Conservation (phyloP, 2,329 filamentous ascomycete species). For the Fusarium piperis region DNA sequence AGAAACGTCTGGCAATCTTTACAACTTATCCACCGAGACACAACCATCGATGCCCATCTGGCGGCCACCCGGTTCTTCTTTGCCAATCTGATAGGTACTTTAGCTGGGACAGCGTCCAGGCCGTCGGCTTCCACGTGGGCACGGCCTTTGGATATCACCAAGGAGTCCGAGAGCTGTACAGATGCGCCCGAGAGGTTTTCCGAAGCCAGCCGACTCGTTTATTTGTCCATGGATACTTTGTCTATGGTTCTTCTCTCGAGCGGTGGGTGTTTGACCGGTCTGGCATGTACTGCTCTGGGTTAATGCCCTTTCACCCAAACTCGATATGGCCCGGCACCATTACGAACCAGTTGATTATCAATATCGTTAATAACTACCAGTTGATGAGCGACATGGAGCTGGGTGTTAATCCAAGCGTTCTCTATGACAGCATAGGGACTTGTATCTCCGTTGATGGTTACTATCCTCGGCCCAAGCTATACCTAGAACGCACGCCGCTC, state of each 20-base stretch:
- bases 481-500: not conserved
- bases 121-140: not conserved
- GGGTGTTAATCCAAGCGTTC: not conserved
- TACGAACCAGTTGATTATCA: not conserved
- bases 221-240: not conserved
- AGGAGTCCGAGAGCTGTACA: not conserved
- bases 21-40: not conserved
- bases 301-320: not conserved
- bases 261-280: not conserved
- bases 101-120: not conserved
- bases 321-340: not conserved
- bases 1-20: not conserved
- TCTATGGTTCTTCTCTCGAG: not conserved
- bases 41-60: not conserved
- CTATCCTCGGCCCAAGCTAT: not conserved
- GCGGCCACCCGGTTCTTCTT: not conserved
- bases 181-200: not conserved
- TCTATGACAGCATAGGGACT: not conserved
- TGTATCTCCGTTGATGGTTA: not conserved
- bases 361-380: not conserved
- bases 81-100: not conserved
- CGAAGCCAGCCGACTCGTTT: not conserved
- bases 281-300: not conserved
- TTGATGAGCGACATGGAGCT: not conserved
- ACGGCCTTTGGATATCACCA: not conserved